Evolutionary conservation across 23 red algal species (phyloP).

Genomic region (Agarophyton chilense): DNA sequence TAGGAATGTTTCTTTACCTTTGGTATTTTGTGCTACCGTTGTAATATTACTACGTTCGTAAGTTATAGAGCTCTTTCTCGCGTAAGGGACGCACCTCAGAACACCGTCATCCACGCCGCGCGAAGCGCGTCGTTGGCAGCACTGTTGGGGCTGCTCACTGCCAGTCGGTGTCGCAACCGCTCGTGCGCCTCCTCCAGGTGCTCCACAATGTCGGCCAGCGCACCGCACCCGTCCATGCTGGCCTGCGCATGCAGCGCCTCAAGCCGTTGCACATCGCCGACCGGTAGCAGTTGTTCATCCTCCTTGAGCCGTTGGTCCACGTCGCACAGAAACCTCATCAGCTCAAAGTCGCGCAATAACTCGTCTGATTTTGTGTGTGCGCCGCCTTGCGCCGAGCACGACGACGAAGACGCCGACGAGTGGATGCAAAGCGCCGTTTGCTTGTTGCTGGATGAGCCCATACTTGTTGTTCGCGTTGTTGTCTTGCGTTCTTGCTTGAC

Average conservation of each 20-base stretch:
- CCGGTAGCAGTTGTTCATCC: conserved; percentile 8
- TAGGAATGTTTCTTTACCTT: no score
- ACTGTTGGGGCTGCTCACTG: conserved; percentile 23
- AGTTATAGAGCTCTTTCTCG: neutral
- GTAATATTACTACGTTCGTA: no score
- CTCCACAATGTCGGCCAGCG: conserved; percentile 49
- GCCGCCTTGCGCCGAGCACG: neutral
- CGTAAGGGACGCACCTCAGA: no score
- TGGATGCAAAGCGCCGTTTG: conserved; percentile 2
- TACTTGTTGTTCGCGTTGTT: no score
- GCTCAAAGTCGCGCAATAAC: conserved; percentile 45
- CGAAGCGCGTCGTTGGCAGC: conserved; percentile 27
- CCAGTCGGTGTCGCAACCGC: conserved; percentile 34
- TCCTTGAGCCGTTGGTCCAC: conserved; percentile 41
- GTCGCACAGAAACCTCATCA: conserved; percentile 35
- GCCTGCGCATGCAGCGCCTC: conserved; percentile 46
- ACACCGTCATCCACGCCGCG: conserved; percentile 5
- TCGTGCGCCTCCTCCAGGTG: conserved; percentile 44
- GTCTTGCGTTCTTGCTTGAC: no score
- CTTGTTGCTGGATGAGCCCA: no score
- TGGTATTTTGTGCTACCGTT: no score
- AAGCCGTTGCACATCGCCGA: conserved; percentile 14
- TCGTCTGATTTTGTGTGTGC: conserved; percentile 56
- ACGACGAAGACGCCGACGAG: neutral
- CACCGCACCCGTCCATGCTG: conserved; percentile 11